Evolutionary conservation across 176 grass and related monocot species (phyloP).

Genomic region (Pontederia crassipes): DNA sequence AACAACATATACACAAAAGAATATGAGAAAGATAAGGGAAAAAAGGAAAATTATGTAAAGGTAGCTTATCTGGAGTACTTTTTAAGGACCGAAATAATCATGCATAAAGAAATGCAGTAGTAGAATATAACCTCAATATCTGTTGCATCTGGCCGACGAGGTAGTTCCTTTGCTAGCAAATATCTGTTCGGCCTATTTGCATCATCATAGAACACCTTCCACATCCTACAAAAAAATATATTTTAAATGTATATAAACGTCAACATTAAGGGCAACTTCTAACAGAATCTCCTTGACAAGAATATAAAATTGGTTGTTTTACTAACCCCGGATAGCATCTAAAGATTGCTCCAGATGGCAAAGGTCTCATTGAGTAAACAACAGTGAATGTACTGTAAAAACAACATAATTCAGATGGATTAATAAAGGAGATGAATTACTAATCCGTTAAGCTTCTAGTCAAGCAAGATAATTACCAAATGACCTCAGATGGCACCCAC

Average conservation of each 20-base stretch:
- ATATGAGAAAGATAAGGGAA: too few relatives aligned
- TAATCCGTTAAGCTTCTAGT: too few relatives aligned
- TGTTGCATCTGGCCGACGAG: conserved; percentile 52
- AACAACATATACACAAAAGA: too few relatives aligned
- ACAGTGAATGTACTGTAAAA: conserved; percentile 81
- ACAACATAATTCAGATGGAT: neutral
- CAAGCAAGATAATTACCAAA: too few relatives aligned
- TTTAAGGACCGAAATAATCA: neutral
- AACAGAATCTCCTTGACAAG: conserved; percentile 1
- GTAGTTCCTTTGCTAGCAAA: conserved; percentile 72
- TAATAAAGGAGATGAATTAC: conserved; percentile 6
- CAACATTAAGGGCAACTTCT: neutral
- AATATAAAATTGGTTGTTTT: conserved; percentile 1
- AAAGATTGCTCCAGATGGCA: conserved; percentile 81
- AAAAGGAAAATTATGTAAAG: too few relatives aligned
- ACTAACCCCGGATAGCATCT: conserved; percentile 83
- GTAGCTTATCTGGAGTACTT: neutral
- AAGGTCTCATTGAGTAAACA: conserved; percentile 87
- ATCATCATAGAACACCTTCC: conserved; percentile 96
- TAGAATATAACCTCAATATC: conserved; percentile 56
- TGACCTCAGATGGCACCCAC: too few relatives aligned
- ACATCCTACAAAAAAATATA: conserved; percentile 42
- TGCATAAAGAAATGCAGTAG: neutral
- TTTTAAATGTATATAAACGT: neutral
- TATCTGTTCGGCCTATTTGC: conserved; percentile 66